Evolutionary conservation across 1,139 yeast genomes (phyloP), one percentile per base, ranked within the genome.

Genomic region (Yamadazyma mexicana): DNA sequence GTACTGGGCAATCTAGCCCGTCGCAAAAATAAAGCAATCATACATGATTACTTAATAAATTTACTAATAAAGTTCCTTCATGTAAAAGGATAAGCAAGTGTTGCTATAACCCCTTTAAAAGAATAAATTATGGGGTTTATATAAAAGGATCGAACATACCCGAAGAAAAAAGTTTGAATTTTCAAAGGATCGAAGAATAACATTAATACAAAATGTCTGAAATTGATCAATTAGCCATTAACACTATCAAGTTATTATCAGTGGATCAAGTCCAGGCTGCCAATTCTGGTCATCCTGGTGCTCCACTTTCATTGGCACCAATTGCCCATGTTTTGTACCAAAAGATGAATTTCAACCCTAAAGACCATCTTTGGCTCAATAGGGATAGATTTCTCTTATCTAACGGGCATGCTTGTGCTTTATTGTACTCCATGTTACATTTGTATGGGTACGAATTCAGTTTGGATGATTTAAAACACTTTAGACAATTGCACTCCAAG

Each of bases 251-350:
- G 73, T 72, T 84, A 50, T 76, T 92, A 57, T 81, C 97, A 33
- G 88, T 85, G 44, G 98, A 92, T 66, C 83, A 85, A 50, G 92
- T 87, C 46, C 76, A 83, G 46, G 78, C 82, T 64, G 94, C 98
- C 57, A 86, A 91, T 70, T 84, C 96, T 47, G 98, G 98, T 54
- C 98, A 92, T 73, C 98, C 98, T 40, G 98, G 98, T 77, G 96
- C 98, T 40, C 98, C 98, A 56, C 79, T 92, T 79, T 97, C 97
- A 49, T 74, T 91, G 67, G 98, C 98, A 20, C 96, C 75, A 20
- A 74, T 73, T 36, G 75, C 75, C 44, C 73, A 69, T 51, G 70
- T 95, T 37, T 78, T 89, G 46, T 91, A 83, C 81, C 77, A 81
- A 63, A 78, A 81, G 61, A 75, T 89, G 85, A 81, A 73, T 57